Percentiles rank a stretch among this genome's conserved stretches.
These are phyloP conservation scores for Suillus weaverae DNA, from an alignment of 768 basidiomycete species.

Conservation along the genomic window DNA sequence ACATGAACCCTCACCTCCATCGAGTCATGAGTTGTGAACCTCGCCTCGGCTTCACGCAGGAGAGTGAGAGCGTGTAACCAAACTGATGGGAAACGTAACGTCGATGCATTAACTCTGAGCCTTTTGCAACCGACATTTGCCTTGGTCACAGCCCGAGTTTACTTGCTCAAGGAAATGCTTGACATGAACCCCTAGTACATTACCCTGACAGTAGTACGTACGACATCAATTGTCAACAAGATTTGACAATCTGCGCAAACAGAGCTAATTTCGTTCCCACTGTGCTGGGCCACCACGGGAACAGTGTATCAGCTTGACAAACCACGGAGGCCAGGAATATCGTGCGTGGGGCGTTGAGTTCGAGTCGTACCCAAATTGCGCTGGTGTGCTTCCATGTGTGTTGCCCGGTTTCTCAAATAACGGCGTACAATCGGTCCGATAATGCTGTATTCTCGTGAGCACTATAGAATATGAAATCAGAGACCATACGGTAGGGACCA, in stretches of 20 bases:
- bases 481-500: not conserved
- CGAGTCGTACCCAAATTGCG: not conserved
- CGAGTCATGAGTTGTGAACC: not conserved
- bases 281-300: not conserved
- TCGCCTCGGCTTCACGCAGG: not conserved
- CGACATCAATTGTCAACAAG: not conserved
- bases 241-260: not conserved
- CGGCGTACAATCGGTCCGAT: not conserved
- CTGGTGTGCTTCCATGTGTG: not conserved
- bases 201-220: not conserved
- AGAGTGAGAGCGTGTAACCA: not conserved
- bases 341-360: not conserved
- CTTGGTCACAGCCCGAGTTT: not conserved
- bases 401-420: not conserved
- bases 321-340: not conserved
- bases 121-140: not conserved
- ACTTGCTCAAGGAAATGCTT: not conserved
- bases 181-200: not conserved
- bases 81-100: not conserved
- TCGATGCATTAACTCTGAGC: not conserved
- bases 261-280: not conserved
- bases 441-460: not conserved
- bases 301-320: not conserved
- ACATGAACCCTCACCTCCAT: not conserved
- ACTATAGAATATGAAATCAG: not conserved